Conservation (phyloP, 2,329 filamentous ascomycete species). For the Xenosphaeropsis pyriputrescens region DNA sequence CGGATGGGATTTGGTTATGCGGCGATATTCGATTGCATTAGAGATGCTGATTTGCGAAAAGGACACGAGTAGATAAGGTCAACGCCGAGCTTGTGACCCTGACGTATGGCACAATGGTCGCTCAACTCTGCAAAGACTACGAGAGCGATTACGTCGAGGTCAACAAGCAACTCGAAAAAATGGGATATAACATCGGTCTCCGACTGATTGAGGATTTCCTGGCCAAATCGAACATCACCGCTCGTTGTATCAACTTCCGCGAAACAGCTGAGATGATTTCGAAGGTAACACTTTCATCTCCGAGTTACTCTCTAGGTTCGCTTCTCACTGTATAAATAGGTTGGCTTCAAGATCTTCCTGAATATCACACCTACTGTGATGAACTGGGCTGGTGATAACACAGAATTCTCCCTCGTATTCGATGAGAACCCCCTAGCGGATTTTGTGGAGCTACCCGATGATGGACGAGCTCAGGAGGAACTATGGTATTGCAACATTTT, state of each 20-base stretch:
- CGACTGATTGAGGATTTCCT: conserved; percentile 95
- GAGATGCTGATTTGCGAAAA: conserved; percentile 21
- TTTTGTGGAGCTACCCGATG: conserved; percentile 94
- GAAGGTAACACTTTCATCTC: conserved; percentile 41
- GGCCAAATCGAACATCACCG: conserved; percentile 82
- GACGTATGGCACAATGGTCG: conserved; percentile 95
- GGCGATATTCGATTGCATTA: no score
- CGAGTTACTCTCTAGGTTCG: not conserved
- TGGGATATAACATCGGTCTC: conserved; percentile 97
- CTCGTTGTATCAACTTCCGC: conserved; percentile 79
- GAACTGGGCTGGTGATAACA: conserved; percentile 93
- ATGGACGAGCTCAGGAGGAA: conserved; percentile 89
- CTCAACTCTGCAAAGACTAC: conserved; percentile 92
- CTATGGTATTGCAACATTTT: conserved; percentile 98
- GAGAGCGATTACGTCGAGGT: conserved; percentile 89
- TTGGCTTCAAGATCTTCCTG: conserved; percentile 98
- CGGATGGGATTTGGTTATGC: no score
- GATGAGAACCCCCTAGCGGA: conserved; percentile 95
- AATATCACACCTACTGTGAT: conserved; percentile 89
- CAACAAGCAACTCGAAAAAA: conserved; percentile 95
- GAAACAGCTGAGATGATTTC: conserved; percentile 96
- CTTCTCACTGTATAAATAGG: conserved; percentile 30
- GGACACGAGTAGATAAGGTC: conserved; percentile 91
- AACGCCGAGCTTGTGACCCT: conserved; percentile 95
- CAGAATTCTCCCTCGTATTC: conserved; percentile 90